Evolutionary conservation across 495 filamentous ascomycete species (phyloP).

Genomic region (Cryomyces minteri): DNA sequence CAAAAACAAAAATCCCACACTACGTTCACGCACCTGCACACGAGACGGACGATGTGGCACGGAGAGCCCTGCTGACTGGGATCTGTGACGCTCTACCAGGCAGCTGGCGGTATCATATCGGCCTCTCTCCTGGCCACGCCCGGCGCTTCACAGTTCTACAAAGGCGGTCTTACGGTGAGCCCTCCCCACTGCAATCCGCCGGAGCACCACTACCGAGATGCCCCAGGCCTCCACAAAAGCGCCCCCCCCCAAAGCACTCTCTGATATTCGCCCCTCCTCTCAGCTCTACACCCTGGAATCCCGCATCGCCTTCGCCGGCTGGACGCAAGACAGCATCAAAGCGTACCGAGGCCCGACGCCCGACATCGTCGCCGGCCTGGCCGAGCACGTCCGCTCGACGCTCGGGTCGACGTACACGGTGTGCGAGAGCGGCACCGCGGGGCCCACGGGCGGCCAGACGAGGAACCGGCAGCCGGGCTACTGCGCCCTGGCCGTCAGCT

Average conservation of each 20-base stretch:
- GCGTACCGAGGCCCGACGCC: conserved; percentile 36
- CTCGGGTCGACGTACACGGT: conserved; percentile 35
- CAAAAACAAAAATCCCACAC: too few relatives aligned
- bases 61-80: neutral
- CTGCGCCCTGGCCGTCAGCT: conserved; percentile 37
- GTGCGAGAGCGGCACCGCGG: conserved; percentile 41
- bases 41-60: neutral
- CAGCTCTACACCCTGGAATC: conserved; percentile 42
- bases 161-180: conserved; percentile 36
- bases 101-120: conserved; percentile 42
- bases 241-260: neutral
- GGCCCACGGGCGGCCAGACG: conserved; percentile 37
- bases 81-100: conserved; percentile 17
- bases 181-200: neutral
- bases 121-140: conserved; percentile 33
- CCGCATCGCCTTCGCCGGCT: conserved; percentile 38
- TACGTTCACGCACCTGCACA: too few relatives aligned
- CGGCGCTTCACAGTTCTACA: conserved; percentile 36
- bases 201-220: neutral
- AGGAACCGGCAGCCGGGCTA: conserved; percentile 41
- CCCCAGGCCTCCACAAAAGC: neutral
- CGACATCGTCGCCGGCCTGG: conserved; percentile 35
- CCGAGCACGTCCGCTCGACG: conserved; percentile 31
- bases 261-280: neutral
- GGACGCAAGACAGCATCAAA: conserved; percentile 32